Base-by-base conservation (phyloP, 116 monocot genomes). In the Thalassia testudinum region DNA sequence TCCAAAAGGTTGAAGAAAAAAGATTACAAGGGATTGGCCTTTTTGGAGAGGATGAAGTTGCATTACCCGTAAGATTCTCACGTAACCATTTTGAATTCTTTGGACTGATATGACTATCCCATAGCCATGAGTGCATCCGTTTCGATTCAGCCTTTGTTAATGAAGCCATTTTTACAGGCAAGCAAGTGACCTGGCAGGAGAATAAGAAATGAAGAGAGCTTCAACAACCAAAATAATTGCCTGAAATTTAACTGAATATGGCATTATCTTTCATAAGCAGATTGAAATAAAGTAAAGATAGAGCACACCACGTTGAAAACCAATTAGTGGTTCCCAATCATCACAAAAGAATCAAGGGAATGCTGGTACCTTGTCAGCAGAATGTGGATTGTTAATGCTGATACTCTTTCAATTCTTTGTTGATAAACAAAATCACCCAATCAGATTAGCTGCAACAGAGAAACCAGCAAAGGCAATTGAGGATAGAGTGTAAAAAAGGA, bases 11-110 rank as follows among this genome's bases (percentile, higher is more conserved):
- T n/a, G n/a, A n/a, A n/a, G n/a, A n/a, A n/a, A n/a, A n/a, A n/a
- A n/a, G n/a, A n/a, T n/a, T n/a, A n/a, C n/a, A n/a, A n/a, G n/a
- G n/a, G n/a, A n/a, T n/a, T n/a, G n/a, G n/a, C n/a, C n/a, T n/a
- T n/a, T n/a, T n/a, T n/a, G n/a, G n/a, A n/a, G n/a, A 34, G 30
- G 3, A 34, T 34, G 30, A 34, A 34, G 30, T n/a, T 34, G 10
- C 30, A 34, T 3, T 34, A 78, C 83, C 83, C 66, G 64, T 52
- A 17, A 83, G 74, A 48, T 83, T 78, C 54, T 83, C 83, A 60
- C 78, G 71, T 30, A 83, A 75, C 83, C 83, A 83, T 72, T 75
- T 78, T 2, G 83, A 83, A 56, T 83, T 78, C 62, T 83, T 83
- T 29, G 78, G 83, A 64, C 76, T 72, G 57, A 78, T 69, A 72